These are phyloP conservation scores for Ganoderma meredithae DNA, from an alignment of 1,284 basidiomycete species.

Conservation along the genomic window DNA sequence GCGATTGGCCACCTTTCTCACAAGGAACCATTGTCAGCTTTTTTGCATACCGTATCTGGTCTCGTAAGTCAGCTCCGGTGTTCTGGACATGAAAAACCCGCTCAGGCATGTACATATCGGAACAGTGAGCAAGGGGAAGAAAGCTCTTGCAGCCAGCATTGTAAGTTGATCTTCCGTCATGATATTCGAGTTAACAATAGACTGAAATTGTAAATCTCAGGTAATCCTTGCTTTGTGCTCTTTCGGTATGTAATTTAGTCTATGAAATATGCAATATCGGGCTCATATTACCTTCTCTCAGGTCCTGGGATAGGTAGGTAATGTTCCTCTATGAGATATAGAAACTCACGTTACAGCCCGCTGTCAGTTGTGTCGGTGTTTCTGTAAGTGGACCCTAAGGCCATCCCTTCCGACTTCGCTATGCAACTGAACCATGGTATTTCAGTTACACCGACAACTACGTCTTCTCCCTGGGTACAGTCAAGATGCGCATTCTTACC, in stretches of 20 bases:
- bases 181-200: background rate
- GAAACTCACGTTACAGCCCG: too few relatives aligned
- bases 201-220: background rate
- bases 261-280: background rate
- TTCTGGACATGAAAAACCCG: background rate
- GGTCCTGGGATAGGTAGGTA: background rate
- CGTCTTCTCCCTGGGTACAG: background rate
- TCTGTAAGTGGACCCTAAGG: too few relatives aligned
- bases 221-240: background rate
- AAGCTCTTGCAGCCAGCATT: background rate
- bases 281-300: background rate
- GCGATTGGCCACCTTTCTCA: too few relatives aligned
- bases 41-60: background rate
- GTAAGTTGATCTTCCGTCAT: background rate
- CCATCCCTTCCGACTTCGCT: too few relatives aligned
- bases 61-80: background rate
- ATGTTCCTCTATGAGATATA: background rate
- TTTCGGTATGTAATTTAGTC: background rate
- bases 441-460: background rate
- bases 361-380: too few relatives aligned
- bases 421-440: too few relatives aligned
- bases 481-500: background rate
- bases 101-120: background rate
- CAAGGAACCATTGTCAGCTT: background rate
- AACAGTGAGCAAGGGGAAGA: background rate